Evolutionary conservation across 805 yeast species (phyloP), one percentile per base, ranked within the genome.

Genomic region (Danielia reshetovae): DNA sequence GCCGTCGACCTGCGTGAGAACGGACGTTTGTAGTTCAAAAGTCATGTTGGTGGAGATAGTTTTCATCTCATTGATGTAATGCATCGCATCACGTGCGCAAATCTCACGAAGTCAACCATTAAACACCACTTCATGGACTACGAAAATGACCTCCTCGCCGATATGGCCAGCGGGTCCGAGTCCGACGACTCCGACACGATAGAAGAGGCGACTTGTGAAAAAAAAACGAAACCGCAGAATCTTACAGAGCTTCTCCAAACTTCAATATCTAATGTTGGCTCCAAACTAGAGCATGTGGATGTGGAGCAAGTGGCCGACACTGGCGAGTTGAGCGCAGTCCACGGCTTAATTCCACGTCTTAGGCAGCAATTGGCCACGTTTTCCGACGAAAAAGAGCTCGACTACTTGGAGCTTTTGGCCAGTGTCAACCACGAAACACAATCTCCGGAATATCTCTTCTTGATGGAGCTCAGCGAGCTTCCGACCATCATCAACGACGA

Each of bases 1-100:
- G 1, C 97, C 97, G 55, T 87, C 96, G 2, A 81, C 90, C 42
- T 77, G 73, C 35, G 64, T 60, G 30, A 86, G 59, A 4, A 65
- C 43, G 15, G 58, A 54, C 24, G 53, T 52, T 37, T 32, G 45
- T 26, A 46, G 56, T 46, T 32, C 38, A 26, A 57, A 45, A 2
- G 49, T 27, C 49, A 44, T n/a, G n/a, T n/a, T n/a, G n/a, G n/a
- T n/a, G n/a, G n/a, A n/a, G n/a, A n/a, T 24, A 24, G 7, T 11
- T 24, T 24, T 24, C 13, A 24, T 10, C 9, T 19, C 7, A 7
- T 10, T 12, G 27, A 13, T 19, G 12, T n/a, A 5, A 11, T 19
- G 21, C 26, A 30, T 23, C 24, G 19, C n/a, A 27, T 30, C 33
- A 30, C 33, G 33, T 30, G 33, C 24, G 13, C 27, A n/a, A 7